Percentiles rank a stretch among this genome's conserved stretches.
phyloP scores from a whole-genome alignment of 2,329 filamentous ascomycete species.

The Dryadomyces quercivorus region DNA sequence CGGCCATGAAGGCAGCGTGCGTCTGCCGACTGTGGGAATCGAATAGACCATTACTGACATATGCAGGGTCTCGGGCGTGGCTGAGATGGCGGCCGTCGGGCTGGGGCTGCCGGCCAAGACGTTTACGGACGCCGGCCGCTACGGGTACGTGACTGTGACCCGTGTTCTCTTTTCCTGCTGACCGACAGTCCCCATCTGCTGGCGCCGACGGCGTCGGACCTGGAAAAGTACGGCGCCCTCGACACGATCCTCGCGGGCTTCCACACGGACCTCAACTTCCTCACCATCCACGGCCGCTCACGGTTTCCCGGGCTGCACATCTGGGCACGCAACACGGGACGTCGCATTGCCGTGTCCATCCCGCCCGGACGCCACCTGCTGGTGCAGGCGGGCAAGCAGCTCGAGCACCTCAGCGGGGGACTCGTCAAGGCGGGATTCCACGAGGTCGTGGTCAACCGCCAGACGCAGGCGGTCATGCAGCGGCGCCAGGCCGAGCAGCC shows the following conservation, averaged over 20 bases:
- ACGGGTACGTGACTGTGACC: slow-evolving; percentile 42
- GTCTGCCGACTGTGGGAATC: no score
- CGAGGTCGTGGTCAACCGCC: slow-evolving; percentile 46
- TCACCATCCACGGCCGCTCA: slow-evolving; percentile 51
- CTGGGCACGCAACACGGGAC: slow-evolving; percentile 51
- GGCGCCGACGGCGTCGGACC: slow-evolving; percentile 47
- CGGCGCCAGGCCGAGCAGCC: slow-evolving; percentile 27
- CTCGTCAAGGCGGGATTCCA: slow-evolving; percentile 50
- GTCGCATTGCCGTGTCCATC: slow-evolving; percentile 45
- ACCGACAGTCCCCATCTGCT: slow-evolving; percentile 43
- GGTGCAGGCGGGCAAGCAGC: slow-evolving; percentile 50
- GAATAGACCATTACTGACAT: no score
- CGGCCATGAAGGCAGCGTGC: slow-evolving; percentile 47
- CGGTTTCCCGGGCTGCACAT: slow-evolving; percentile 50
- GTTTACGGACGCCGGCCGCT: slow-evolving; percentile 42
- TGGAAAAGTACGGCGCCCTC: slow-evolving; percentile 35
- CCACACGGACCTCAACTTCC: slow-evolving; percentile 53
- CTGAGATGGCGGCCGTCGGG: slow-evolving; percentile 46
- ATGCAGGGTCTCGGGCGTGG: slow-evolving; percentile 42
- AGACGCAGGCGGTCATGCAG: slow-evolving; percentile 35
- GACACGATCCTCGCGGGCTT: slow-evolving; percentile 52
- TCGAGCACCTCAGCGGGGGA: slow-evolving; percentile 48
- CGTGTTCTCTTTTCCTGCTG: not conserved
- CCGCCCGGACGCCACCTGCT: slow-evolving; percentile 44
- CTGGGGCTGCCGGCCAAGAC: slow-evolving; percentile 38